These are phyloP conservation scores for Pyrenula aspistea DNA, from an alignment of 495 filamentous ascomycete species.

Conservation along the genomic window DNA sequence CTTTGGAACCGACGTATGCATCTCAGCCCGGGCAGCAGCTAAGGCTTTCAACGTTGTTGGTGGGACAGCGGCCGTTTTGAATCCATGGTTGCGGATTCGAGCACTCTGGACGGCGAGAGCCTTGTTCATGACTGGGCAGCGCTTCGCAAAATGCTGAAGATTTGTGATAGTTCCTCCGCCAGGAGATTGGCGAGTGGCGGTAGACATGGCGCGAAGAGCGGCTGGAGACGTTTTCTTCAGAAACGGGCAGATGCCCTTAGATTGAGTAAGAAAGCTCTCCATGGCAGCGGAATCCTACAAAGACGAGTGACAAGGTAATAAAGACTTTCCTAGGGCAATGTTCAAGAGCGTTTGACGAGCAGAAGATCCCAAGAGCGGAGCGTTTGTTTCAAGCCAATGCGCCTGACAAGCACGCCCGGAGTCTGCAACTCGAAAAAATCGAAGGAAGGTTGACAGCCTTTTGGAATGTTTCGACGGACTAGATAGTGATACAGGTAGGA, in stretches of 20 bases:
- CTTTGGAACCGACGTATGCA: constrained; percentile 67
- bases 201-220: constrained; percentile 80
- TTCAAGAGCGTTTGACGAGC: background rate
- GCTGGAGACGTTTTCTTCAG: constrained; percentile 86
- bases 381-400: background rate
- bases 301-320: background rate
- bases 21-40: constrained; percentile 45
- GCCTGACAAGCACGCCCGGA: background rate
- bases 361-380: background rate
- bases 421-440: background rate
- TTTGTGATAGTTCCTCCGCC: constrained; percentile 93
- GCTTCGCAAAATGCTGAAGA: constrained; percentile 83
- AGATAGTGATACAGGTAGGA: background rate
- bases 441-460: background rate
- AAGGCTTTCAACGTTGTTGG: constrained; percentile 11
- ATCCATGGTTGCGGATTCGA: constrained; percentile 35
- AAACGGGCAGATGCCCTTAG: constrained; percentile 91
- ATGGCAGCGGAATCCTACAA: constrained; percentile 29
- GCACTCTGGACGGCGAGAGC: constrained; percentile 82
- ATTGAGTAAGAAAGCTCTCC: constrained; percentile 91
- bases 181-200: constrained; percentile 59
- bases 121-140: constrained; percentile 98
- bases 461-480: background rate
- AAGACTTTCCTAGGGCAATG: background rate
- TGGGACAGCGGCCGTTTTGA: constrained; percentile 27